These are phyloP conservation scores for Ogataea minuta DNA, from an alignment of 805 yeast species.

Conservation along the genomic window DNA sequence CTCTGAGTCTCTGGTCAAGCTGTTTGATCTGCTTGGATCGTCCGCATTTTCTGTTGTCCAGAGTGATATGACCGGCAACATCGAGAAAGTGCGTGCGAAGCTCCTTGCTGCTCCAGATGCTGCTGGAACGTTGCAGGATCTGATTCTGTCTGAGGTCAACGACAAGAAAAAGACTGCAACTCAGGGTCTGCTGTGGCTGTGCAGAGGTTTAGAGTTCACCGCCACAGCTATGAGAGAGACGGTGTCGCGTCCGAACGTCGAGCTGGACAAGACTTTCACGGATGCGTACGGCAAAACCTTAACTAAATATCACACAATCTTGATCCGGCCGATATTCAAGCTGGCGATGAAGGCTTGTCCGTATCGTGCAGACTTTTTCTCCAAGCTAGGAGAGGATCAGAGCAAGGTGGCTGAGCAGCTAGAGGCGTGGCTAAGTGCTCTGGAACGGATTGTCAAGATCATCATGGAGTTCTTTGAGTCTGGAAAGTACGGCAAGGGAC, in stretches of 20 bases:
- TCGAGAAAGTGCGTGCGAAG: slow-evolving; percentile 67
- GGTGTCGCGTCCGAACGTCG: slow-evolving; percentile 57
- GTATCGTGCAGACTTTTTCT: slow-evolving; percentile 81
- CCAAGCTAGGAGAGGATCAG: slow-evolving; percentile 75
- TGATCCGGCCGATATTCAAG: slow-evolving; percentile 83
- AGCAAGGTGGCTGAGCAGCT: slow-evolving; percentile 65
- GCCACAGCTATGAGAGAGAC: slow-evolving; percentile 85
- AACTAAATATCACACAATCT: slow-evolving; percentile 75
- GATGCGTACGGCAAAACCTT: slow-evolving; percentile 82
- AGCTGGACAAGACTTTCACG: slow-evolving; percentile 74
- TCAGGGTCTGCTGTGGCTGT: slow-evolving; percentile 86
- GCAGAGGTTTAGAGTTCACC: slow-evolving; percentile 86
- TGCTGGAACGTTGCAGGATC: slow-evolving; percentile 70
- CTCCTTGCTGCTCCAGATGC: slow-evolving; percentile 61
- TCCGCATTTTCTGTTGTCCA: slow-evolving; percentile 84
- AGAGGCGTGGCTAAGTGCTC: slow-evolving; percentile 69
- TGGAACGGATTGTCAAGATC: slow-evolving; percentile 69
- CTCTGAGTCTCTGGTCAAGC: slow-evolving; percentile 74
- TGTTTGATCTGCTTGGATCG: slow-evolving; percentile 82
- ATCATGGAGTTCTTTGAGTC: slow-evolving; percentile 72
- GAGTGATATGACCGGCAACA: slow-evolving; percentile 84
- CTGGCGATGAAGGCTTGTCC: slow-evolving; percentile 96
- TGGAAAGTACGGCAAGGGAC: slow-evolving; percentile 88
- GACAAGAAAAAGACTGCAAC: slow-evolving; percentile 76
- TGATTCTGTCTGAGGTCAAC: slow-evolving; percentile 69